Evolutionary conservation across 2,329 filamentous ascomycete genomes (phyloP).

Genomic region (Hypoxylon sp.): DNA sequence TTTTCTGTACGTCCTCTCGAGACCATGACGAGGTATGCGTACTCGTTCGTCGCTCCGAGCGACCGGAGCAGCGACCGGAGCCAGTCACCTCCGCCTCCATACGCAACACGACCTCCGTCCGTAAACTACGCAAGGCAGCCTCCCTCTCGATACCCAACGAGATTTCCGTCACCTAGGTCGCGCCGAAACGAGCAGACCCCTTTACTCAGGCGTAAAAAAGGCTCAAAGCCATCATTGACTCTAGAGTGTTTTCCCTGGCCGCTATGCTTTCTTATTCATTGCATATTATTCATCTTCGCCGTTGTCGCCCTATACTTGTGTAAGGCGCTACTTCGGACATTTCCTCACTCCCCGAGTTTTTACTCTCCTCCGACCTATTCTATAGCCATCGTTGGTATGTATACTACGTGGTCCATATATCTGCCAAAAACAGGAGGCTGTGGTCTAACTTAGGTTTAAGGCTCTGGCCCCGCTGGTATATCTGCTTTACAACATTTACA

Average conservation of each 20-base stretch:
- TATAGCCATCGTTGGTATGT: slow-evolving; percentile 47
- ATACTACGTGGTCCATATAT: not conserved
- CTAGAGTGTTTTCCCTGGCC: too few species aligned
- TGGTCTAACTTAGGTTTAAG: slow-evolving; percentile 34
- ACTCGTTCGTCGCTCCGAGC: slow-evolving; percentile 4
- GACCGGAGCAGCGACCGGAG: slow-evolving; percentile 1
- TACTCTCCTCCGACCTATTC: slow-evolving; percentile 30
- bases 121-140: too few species aligned
- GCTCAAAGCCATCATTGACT: not conserved
- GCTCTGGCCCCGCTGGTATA: slow-evolving; percentile 48
- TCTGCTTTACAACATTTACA: slow-evolving; percentile 45
- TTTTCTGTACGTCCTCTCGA: not conserved
- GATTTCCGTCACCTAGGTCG: not conserved
- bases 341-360: not conserved
- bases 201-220: not conserved
- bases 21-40: slow-evolving; percentile 21
- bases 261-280: not conserved
- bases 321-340: not conserved
- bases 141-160: slow-evolving; percentile 30
- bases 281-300: not conserved
- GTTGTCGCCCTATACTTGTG: slow-evolving; percentile 6
- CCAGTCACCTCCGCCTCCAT: slow-evolving; percentile 38
- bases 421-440: not conserved
- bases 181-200: slow-evolving; percentile 22
- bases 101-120: slow-evolving; percentile 14